Base-by-base conservation (phyloP, 192 early-diverging fungal genomes). In the Coemansia sp. region DNA sequence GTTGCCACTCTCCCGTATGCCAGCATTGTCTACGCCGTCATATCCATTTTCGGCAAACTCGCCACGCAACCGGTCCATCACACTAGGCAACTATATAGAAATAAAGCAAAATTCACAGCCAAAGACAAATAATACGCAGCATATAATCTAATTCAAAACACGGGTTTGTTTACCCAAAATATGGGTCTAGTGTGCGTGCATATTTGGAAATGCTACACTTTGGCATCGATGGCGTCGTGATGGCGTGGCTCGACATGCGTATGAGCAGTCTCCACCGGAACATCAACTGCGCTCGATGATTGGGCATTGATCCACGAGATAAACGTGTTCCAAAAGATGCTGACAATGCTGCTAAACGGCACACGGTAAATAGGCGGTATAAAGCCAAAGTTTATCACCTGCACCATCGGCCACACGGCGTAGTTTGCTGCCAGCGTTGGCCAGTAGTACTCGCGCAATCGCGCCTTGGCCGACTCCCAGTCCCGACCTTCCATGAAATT, bases 241-340 rank as follows among this genome's bases (percentile, higher is more conserved):
- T 54, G 65, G 2, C 32, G 60, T 25, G 70, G 65, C 12, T 62
- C 49, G 22, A 73, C 54, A 4, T 58, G 29, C 2, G 54, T 62
- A 43, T 78, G 75, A 47, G 75, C 69, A 2, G 64, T 72, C 32
- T 77, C 75, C 2, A 72, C 47, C 2, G 75, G 75, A 37, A 77
- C 29, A 32, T 77, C 69, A 21, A 72, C 50, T 1, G 39, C 55
- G 10, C 35, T 58, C 0, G 67, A 63, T 7, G 76, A 69, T 37
- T 63, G 66, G 2, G 66, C 66, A 32, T 89, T 89, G 0, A 84
- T 56, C 84, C 86, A 88, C 27, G 88, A 89, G 23, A 92, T 79
- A 71, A 88, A 90, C 6, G 84, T 71, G 55, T 89, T 90, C 90
- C 90, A 92, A 15, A 88, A 81, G n/a, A 92, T 84, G 38, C 89